Evolutionary conservation across 257 asterid species (phyloP), one percentile per base, ranked within the genome.

Genomic region (Penstemon eatonii): DNA sequence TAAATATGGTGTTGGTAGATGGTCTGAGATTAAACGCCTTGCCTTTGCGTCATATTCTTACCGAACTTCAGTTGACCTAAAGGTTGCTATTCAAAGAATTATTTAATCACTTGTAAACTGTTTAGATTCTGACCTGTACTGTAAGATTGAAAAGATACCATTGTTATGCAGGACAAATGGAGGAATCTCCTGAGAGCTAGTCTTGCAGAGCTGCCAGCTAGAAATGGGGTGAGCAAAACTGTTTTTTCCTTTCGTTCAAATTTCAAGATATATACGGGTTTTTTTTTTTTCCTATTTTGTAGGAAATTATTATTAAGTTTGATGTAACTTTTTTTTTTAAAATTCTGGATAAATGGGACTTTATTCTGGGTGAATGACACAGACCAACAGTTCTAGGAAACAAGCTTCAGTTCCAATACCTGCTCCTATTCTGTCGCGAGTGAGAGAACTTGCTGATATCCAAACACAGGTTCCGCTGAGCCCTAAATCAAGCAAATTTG

Each of bases 1-100:
- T 56, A 85, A 82, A 76, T 85, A 82, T 79, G 99, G 99, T 60
- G 93, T 86, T 75, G 99, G 99, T 71, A 83, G 95, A 82, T 93
- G 99, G 99, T 93, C 99, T 56, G 97, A 93, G 86, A 93, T 93
- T 75, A 93, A 90, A 71, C 95, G 95, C 47, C 75, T 85, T 68
- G 87, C 92, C 60, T 93, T 90, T 66, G 90, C 97, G 6, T 82
- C 97, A 38, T 88, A 82, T 81, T 82, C 97, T 42, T 90, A 90
- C 75, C 87, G 99, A 69, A 93, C 99, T 74, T 87, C 99, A 12
- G 99, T 93, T 77, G 99, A 93, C 81, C 85, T 93, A 42, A 93
- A 93, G 96, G 98, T 93, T 59, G 42, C 81, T 73, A 52, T 46
- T 58, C 44, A 57, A 46, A 37, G 65, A 38, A 53, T 62, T 66